Evolutionary conservation across 495 filamentous ascomycete genomes (phyloP).

Genomic region (Penicillium tannophilum): DNA sequence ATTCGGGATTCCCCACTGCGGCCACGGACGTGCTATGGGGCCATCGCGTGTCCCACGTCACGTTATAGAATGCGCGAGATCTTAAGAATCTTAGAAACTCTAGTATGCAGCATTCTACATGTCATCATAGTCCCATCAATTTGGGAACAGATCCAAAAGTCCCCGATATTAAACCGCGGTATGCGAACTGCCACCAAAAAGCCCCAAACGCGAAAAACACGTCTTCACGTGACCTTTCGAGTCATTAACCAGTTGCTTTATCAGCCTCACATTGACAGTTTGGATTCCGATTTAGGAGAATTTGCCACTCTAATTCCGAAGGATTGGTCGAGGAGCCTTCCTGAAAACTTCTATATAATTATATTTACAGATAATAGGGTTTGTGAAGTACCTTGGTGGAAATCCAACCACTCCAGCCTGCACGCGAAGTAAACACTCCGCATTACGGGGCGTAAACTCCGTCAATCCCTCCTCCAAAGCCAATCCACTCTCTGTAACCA

Average conservation of each 20-base stretch:
- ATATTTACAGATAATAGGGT: neutral
- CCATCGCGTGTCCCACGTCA: constrained; percentile 29
- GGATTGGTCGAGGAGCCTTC: neutral
- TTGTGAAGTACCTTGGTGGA: too few species aligned
- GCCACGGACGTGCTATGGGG: constrained; percentile 21
- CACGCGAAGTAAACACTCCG: constrained; percentile 47
- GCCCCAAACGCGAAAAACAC: constrained; percentile 22
- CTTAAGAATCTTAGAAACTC: constrained; percentile 9
- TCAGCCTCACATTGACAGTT: too few species aligned
- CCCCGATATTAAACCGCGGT: neutral
- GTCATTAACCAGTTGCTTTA: constrained; percentile 1
- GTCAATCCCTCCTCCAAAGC: constrained; percentile 53
- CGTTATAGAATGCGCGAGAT: constrained; percentile 23
- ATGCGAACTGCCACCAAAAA: constrained; percentile 2
- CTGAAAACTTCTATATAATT: neutral
- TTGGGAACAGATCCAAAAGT: neutral
- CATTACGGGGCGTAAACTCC: constrained; percentile 57
- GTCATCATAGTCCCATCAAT: constrained; percentile 4
- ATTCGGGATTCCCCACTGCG: constrained; percentile 20
- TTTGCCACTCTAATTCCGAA: neutral
- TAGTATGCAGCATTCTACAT: constrained; percentile 19
- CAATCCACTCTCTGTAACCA: constrained; percentile 54
- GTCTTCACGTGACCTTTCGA: constrained; percentile 16
- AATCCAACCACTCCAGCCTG: neutral
- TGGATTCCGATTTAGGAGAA: neutral